Evolutionary conservation across 495 filamentous ascomycete genomes (phyloP), one percentile per base, ranked within the genome.

Genomic region (Mytilinidion resinicola): DNA sequence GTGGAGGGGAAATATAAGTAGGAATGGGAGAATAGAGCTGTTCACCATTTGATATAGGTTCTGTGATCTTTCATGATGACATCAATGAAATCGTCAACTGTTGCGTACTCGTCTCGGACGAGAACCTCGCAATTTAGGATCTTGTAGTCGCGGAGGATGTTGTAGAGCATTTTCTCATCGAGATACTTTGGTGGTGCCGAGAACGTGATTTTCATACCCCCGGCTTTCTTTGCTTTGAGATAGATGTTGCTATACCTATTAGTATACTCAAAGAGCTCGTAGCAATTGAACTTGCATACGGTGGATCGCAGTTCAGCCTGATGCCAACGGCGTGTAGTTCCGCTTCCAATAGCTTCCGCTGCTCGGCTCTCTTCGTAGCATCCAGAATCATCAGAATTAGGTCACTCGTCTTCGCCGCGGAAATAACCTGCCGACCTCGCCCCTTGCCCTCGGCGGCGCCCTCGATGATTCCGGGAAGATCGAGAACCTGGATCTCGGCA

Each of bases 21-120:
- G 15, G 33, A 4, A n/a, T n/a, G n/a, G 1, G 51, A 11, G 20
- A 53, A 9, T 1, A 38, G 1, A 1, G 14, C 25, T 38, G 35
- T 11, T 61, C 72, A 84, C 82, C 84, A 85, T 74, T 84, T 83
- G 76, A 99, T 96, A 77, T 99, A 99, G 74, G 95, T 97, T 64
- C 95, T 81, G 77, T 99, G 91, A 68, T 96, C 90, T 66, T 91
- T 93, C 91, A 96, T 97, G 74, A 99, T 96, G 43, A 97, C 91
- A 71, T 99, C 95, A 69, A 99, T 97, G 70, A 99, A 87, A 72
- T 99, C 93, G 74, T 99, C 95, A 35, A 99, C 91, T 12, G 92
- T 96, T 21, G 88, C 86, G 67, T 95, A 84, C 63, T 97, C 95
- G 64, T 99, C 95, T 62, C 95, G 85, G 19, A 99, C 85, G 20